Percentiles rank a stretch among this genome's conserved stretches.
These are phyloP conservation scores for Fusarium sterilihyphosum DNA, from an alignment of 2,329 filamentous ascomycete genomes.

Conservation along the genomic window DNA sequence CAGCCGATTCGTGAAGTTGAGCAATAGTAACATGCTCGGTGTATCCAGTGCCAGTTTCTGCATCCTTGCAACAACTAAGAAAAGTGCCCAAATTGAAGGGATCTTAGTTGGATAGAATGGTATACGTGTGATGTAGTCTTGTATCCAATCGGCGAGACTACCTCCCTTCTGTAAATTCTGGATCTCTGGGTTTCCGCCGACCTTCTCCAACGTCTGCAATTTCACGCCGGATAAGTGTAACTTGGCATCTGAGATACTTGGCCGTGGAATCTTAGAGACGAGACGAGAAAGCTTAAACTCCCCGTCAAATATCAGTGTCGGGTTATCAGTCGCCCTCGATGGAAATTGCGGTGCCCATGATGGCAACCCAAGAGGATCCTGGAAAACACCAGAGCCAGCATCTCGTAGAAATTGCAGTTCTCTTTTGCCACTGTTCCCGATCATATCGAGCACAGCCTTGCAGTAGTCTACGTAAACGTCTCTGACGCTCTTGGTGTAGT, in stretches of 20 bases:
- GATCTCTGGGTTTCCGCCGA: neutral
- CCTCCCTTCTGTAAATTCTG: neutral
- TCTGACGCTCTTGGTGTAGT: neutral
- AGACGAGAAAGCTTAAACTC: neutral
- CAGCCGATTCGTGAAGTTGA: neutral
- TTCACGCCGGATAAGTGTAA: neutral
- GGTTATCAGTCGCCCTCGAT: neutral
- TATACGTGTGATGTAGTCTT: neutral
- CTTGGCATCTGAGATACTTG: neutral
- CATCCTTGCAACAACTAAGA: neutral
- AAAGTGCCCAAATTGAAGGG: neutral
- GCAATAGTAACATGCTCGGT: neutral
- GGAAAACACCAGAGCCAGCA: neutral
- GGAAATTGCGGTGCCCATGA: conserved; percentile 1
- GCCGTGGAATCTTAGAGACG: fast-evolving
- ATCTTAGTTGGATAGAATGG: neutral
- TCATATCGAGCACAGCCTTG: neutral
- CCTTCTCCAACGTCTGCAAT: neutral
- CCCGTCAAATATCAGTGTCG: neutral
- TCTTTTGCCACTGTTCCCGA: neutral
- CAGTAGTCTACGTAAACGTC: neutral
- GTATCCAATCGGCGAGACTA: neutral
- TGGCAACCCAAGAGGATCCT: neutral
- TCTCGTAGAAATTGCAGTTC: neutral
- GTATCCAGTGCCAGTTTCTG: neutral